phyloP scores from a whole-genome alignment of 805 yeast species.

The Kluyveromyces dobzhanskii region DNA sequence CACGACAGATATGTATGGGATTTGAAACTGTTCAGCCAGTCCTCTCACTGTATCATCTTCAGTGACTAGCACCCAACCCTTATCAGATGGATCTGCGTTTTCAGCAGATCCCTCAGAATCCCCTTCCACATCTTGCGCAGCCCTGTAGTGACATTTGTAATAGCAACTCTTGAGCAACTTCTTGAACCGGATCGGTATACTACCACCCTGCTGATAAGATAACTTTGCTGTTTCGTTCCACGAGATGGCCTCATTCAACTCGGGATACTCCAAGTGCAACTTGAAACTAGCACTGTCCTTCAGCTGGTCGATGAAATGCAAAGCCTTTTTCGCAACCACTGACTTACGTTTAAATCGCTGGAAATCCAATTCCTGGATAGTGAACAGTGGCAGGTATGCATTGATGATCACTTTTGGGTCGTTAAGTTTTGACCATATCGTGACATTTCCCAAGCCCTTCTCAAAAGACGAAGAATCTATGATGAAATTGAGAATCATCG shows the following conservation, averaged over 20 bases:
- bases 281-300: slow-evolving; percentile 13
- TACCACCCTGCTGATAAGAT: slow-evolving; percentile 26
- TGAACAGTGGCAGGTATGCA: slow-evolving; percentile 43
- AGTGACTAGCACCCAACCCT: slow-evolving; percentile 50
- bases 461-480: slow-evolving; percentile 62
- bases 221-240: slow-evolving; percentile 17
- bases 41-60: slow-evolving; percentile 54
- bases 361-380: slow-evolving; percentile 53
- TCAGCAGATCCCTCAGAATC: neutral
- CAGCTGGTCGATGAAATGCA: slow-evolving; percentile 47
- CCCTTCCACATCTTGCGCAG: neutral
- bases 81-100: slow-evolving; percentile 11
- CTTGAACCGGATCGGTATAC: slow-evolving; percentile 46
- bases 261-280: slow-evolving; percentile 42
- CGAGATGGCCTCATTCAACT: slow-evolving; percentile 21
- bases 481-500: slow-evolving; percentile 33
- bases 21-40: slow-evolving; percentile 45
- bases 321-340: slow-evolving; percentile 57
- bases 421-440: slow-evolving; percentile 45
- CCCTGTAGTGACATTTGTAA: slow-evolving; percentile 40
- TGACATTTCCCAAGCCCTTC: slow-evolving; percentile 60
- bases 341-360: slow-evolving; percentile 48
- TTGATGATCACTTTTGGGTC: slow-evolving; percentile 26
- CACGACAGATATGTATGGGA: slow-evolving; percentile 33
- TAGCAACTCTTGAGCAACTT: slow-evolving; percentile 51